phyloP scores from a whole-genome alignment of 2,329 filamentous ascomycete species.

The Botryotinia globosa region DNA sequence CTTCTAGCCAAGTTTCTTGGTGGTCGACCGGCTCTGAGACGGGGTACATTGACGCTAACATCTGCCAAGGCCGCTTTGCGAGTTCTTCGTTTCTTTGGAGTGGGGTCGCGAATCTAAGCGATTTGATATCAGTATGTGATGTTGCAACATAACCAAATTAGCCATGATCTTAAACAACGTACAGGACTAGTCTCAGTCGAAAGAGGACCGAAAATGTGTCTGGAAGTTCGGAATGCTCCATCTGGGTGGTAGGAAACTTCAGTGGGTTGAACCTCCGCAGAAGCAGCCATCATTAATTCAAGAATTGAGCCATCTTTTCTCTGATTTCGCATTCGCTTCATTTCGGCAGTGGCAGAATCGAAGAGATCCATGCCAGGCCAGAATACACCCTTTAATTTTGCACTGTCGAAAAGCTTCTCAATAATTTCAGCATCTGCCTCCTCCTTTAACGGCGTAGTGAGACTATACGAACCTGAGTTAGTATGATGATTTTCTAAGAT shows the following conservation, averaged over 20 bases:
- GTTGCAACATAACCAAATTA: neutral
- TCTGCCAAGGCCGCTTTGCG: slow-evolving; percentile 30
- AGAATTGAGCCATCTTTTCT: slow-evolving; percentile 73
- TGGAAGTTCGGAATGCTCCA: slow-evolving; percentile 49
- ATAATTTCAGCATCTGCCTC: slow-evolving; percentile 24
- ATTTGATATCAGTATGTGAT: slow-evolving; percentile 18
- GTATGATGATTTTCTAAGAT: neutral
- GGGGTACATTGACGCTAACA: slow-evolving; percentile 33
- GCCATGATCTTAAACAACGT: slow-evolving; percentile 31
- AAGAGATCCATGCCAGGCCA: slow-evolving; percentile 82
- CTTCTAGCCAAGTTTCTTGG: slow-evolving; percentile 23
- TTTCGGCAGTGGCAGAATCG: slow-evolving; percentile 71
- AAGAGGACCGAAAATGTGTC: slow-evolving; percentile 60
- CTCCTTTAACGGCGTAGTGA: slow-evolving; percentile 31
- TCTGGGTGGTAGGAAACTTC: slow-evolving; percentile 62
- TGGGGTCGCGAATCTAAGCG: slow-evolving; percentile 24
- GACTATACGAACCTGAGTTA: slow-evolving; percentile 21
- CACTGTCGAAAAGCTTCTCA: slow-evolving; percentile 33
- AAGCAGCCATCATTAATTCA: slow-evolving; percentile 61
- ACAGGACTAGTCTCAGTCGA: slow-evolving; percentile 53
- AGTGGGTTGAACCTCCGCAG: slow-evolving; percentile 58
- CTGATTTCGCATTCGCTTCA: slow-evolving; percentile 74
- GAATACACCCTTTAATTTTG: slow-evolving; percentile 63
- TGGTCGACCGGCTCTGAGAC: slow-evolving; percentile 25
- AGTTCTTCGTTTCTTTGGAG: slow-evolving; percentile 35